Evolutionary conservation across 139 green algal species (phyloP).

Genomic region (Auxenochlorella pyrenoidosa): DNA sequence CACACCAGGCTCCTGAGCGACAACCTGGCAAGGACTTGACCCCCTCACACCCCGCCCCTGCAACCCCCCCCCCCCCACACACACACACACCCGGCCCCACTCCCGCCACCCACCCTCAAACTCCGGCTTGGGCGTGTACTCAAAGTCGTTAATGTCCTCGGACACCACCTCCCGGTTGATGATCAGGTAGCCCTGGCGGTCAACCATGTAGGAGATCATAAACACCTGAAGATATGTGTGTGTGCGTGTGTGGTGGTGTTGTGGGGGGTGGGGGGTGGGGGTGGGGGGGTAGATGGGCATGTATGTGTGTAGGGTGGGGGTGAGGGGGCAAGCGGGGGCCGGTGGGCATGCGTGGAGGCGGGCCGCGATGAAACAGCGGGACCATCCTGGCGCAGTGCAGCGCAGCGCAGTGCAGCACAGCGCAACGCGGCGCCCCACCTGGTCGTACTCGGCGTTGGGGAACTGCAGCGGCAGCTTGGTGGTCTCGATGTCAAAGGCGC

Average conservation of each 20-base stretch:
- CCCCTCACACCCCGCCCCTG: no score
- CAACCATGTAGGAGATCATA: conserved; percentile 99
- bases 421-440: conserved; percentile 52
- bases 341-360: no score
- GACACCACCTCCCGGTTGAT: conserved; percentile 93
- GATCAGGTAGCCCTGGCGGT: conserved; percentile 97
- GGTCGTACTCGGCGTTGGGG: conserved; percentile 95
- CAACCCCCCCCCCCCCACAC: no score
- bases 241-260: not conserved
- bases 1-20: no score
- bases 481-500: conserved; percentile 99
- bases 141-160: conserved; percentile 93
- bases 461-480: conserved; percentile 99
- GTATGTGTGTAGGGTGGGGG: no score
- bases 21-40: no score
- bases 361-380: no score
- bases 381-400: no score
- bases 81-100: not conserved
- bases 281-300: not conserved
- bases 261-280: no score
- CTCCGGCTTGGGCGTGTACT: conserved; percentile 98
- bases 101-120: conserved; percentile 67
- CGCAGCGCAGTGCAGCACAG: not conserved
- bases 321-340: no score
- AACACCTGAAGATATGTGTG: conserved; percentile 76